A percentile compares a stretch with the other conserved stretches of the same genome.
phyloP scores from a whole-genome alignment of 2,329 filamentous ascomycete genomes.

The Aspergillus awamori region DNA sequence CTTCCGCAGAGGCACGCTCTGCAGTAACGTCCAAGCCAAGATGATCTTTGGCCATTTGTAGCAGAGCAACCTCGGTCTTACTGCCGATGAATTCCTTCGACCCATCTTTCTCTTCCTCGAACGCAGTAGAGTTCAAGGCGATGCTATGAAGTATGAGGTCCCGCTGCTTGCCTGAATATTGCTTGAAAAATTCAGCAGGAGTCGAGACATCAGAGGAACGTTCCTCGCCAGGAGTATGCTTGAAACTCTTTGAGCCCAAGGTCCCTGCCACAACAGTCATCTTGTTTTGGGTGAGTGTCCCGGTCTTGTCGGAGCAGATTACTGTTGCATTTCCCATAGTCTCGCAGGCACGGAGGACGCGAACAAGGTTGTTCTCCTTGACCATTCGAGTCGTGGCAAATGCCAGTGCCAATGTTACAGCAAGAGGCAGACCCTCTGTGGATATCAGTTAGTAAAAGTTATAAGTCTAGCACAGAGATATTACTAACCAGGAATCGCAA shows the following conservation, averaged over 20 bases:
- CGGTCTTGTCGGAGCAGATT: conserved; percentile 80
- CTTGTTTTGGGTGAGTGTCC: conserved; percentile 73
- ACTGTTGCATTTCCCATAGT: conserved; percentile 81
- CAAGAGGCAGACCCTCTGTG: conserved; percentile 70
- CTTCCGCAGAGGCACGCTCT: conserved; percentile 62
- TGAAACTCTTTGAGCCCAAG: conserved; percentile 63
- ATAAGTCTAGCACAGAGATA: not conserved
- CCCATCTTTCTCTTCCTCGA: conserved; percentile 73
- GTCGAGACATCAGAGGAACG: conserved; percentile 20
- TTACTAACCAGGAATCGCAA: conserved; percentile 65
- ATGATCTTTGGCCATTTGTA: conserved; percentile 69
- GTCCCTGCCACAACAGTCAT: conserved; percentile 77
- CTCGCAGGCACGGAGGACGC: conserved; percentile 75
- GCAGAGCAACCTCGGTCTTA: conserved; percentile 74
- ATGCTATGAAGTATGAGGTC: conserved; percentile 47
- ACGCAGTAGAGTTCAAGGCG: conserved; percentile 66
- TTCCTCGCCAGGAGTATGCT: conserved; percentile 39
- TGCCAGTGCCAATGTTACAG: conserved; percentile 75
- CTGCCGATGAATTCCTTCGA: conserved; percentile 70
- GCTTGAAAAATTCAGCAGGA: conserved; percentile 33
- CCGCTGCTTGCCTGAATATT: conserved; percentile 36
- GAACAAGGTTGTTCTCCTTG: conserved; percentile 75
- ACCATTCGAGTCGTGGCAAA: conserved; percentile 79
- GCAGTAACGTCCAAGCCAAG: conserved; percentile 69
- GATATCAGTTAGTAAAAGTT: conserved; percentile 40